Conservation (phyloP, 495 filamentous ascomycete genomes). For the Letharia lupina region DNA sequence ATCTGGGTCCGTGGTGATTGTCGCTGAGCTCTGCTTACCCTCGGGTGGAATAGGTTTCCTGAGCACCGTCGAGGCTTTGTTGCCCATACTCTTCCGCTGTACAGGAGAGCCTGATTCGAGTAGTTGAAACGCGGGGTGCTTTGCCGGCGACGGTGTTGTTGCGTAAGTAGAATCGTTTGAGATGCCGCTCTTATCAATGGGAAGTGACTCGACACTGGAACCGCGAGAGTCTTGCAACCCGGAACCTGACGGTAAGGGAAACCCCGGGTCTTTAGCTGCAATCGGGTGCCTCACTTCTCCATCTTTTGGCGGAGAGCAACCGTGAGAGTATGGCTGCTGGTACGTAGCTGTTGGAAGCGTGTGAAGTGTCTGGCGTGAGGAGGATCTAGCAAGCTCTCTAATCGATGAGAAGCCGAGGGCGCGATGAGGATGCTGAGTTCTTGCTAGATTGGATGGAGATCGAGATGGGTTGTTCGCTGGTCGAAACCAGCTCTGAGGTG, state of each 20-base stretch:
- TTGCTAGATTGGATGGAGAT: constrained; percentile 12
- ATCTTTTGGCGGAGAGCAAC: constrained; percentile 2
- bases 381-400: constrained; percentile 14
- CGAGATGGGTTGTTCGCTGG: constrained; percentile 16
- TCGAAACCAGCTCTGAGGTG: constrained; percentile 13
- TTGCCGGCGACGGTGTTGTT: constrained; percentile 18
- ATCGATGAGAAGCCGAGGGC: constrained; percentile 14
- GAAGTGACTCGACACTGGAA: constrained; percentile 17
- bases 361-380: constrained; percentile 6
- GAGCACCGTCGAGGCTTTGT: constrained; percentile 12
- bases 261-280: not conserved
- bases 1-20: constrained; percentile 1
- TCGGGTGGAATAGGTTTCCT: constrained; percentile 11
- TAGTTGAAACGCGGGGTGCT: not conserved
- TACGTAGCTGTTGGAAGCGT: not conserved
- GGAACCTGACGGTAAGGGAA: not conserved
- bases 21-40: constrained; percentile 10
- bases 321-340: constrained; percentile 3
- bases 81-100: constrained; percentile 15
- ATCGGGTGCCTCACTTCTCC: not conserved
- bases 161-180: constrained; percentile 14
- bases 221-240: constrained; percentile 5
- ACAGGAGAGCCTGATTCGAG: not conserved
- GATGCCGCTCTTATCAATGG: constrained; percentile 17
- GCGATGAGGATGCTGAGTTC: constrained; percentile 10